These are phyloP conservation scores for Pseudozyma sp. DNA, from an alignment of 1,284 basidiomycete genomes.

Conservation along the genomic window DNA sequence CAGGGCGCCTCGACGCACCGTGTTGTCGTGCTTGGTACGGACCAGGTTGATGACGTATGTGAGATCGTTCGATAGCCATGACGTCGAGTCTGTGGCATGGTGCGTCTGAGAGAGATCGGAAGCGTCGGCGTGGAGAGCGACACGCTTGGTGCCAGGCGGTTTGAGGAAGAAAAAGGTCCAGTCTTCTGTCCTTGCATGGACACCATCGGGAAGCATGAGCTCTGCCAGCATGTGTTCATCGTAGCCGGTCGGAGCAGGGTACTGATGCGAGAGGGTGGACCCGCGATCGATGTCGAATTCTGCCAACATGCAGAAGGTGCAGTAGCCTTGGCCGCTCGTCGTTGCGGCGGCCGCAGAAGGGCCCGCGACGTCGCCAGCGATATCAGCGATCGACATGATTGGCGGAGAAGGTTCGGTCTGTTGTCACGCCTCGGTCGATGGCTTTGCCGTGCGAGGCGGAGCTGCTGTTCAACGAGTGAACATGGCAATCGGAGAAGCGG, in stretches of 20 bases:
- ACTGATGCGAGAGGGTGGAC: conserved; percentile 58
- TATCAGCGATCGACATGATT: conserved; percentile 30
- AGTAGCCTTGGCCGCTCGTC: conserved; percentile 32
- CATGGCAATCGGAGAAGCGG: conserved; percentile 1
- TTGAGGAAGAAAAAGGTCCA: conserved; percentile 96
- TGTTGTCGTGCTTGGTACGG: conserved; percentile 92
- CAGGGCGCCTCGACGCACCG: conserved; percentile 86
- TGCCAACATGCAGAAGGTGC: conserved; percentile 62
- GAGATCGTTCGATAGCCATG: conserved; percentile 45
- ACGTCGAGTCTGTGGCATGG: conserved; percentile 8
- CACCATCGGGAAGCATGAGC: conserved; percentile 97
- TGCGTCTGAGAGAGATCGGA: conserved; percentile 3
- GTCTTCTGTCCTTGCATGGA: conserved; percentile 91
- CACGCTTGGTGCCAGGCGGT: conserved; percentile 23
- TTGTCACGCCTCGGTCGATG: neutral
- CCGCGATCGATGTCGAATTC: conserved; percentile 66
- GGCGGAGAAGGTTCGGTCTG: neutral
- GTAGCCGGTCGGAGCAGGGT: conserved; percentile 56
- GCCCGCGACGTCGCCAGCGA: conserved; percentile 4
- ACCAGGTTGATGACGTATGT: conserved; percentile 91
- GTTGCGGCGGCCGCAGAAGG: conserved; percentile 1
- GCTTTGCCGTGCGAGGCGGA: neutral
- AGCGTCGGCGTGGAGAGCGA: conserved; percentile 7
- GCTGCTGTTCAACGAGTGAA: neutral
- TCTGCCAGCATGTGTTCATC: conserved; percentile 81